Evolutionary conservation across 768 basidiomycete species (phyloP), one percentile per base, ranked within the genome.

Genomic region (Polyporus arcularius): DNA sequence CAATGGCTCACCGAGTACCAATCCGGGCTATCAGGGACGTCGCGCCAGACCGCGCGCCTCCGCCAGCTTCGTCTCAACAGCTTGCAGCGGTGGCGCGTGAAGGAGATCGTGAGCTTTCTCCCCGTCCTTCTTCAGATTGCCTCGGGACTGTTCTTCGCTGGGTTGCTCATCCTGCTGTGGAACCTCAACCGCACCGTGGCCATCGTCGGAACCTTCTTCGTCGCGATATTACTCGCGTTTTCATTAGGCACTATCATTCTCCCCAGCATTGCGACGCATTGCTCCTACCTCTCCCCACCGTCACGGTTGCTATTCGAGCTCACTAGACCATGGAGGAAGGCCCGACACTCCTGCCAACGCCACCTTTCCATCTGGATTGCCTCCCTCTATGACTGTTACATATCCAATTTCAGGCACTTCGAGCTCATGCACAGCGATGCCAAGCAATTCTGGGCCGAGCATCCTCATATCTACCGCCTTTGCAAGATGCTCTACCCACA

Each of bases 61-160:
- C 66, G 66, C 8, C 65, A 68, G 8, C 58, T 68, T 14, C 61
- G 67, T 9, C 57, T 55, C 50, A 54, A 63, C n/a, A 64, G 54
- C 30, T 58, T 67, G 42, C 47, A 55, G 7, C 46, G 53, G 31
- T 70, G 69, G 69, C 31, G 60, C 57, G 55, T 58, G 8, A 42
- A 53, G 11, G 41, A 30, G 14, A 47, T 62, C 47, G 47, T 62
- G 4, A 32, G 50, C 9, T 4, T 52, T 14, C 58, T 65, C 16
- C 61, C 64, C 1, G 53, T 54, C 14, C 45, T 62, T 5, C 61
- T 65, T 28, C 61, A 65, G 32, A 7, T 59, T 4, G 51, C 61
- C 26, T 35, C 62, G 14, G 53, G 57, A 4, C 61, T 65, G 14
- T 65, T 65, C 43, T 31, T 66, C 12, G 11, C 30, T 12, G 65